phyloP scores from a whole-genome alignment of 1,139 yeast species.

The Zygosaccharomyces sapae region DNA sequence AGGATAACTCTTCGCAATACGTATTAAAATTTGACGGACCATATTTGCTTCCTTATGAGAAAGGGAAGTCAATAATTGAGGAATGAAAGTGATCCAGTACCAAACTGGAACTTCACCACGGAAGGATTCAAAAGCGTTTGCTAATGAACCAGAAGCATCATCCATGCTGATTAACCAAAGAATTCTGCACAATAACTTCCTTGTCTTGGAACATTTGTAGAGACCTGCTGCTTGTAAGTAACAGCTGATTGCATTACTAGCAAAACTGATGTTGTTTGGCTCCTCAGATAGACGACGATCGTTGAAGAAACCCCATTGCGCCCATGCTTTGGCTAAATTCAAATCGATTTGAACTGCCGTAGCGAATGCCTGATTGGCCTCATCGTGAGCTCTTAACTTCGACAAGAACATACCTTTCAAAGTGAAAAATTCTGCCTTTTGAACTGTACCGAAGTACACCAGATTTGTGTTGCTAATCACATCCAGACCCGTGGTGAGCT shows the following conservation, averaged over 20 bases:
- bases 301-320: conserved; percentile 97
- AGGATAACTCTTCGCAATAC: conserved; percentile 94
- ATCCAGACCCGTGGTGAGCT: conserved; percentile 89
- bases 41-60: conserved; percentile 87
- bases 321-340: conserved; percentile 97
- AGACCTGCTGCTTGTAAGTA: conserved; percentile 96
- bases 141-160: conserved; percentile 73
- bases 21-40: conserved; percentile 80
- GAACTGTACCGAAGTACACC: conserved; percentile 94
- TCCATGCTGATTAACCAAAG: conserved; percentile 93
- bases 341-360: conserved; percentile 95
- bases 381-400: conserved; percentile 82
- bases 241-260: conserved; percentile 92
- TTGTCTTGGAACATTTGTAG: conserved; percentile 86
- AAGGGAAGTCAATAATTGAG: conserved; percentile 83
- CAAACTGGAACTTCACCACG: conserved; percentile 97
- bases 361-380: conserved; percentile 96
- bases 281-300: conserved; percentile 84
- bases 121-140: conserved; percentile 85
- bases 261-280: conserved; percentile 77
- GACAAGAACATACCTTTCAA: conserved; percentile 97
- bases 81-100: conserved; percentile 98
- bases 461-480: conserved; percentile 94
- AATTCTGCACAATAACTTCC: conserved; percentile 82
- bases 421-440: conserved; percentile 95